phyloP scores from a whole-genome alignment of 805 yeast genomes.

The Kurtzmaniella fragi region DNA sequence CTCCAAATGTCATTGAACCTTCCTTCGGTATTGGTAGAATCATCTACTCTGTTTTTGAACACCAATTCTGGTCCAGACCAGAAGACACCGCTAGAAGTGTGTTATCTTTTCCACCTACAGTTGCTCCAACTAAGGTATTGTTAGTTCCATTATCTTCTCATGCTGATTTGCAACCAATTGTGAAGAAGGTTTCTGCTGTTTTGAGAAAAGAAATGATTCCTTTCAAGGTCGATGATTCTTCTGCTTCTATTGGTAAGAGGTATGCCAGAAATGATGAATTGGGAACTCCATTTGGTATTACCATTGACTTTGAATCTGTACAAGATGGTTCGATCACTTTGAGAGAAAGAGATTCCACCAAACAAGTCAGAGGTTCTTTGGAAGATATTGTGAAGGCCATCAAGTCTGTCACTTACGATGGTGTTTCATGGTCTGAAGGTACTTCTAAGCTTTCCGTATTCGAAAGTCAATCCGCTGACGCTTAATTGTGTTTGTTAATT shows the following conservation, averaged over 20 bases:
- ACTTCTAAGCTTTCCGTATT: conserved; percentile 68
- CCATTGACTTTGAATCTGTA: conserved; percentile 91
- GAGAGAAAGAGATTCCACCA: conserved; percentile 96
- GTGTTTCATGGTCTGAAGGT: conserved; percentile 81
- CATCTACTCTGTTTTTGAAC: conserved; percentile 89
- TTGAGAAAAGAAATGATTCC: conserved; percentile 83
- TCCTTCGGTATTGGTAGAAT: conserved; percentile 99
- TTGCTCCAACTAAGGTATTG: conserved; percentile 96
- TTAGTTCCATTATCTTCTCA: conserved; percentile 90
- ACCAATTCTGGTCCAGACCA: conserved; percentile 90
- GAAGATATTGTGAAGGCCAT: conserved; percentile 69
- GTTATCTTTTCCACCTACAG: conserved; percentile 87
- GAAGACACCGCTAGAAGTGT: conserved; percentile 82
- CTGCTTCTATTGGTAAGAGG: conserved; percentile 96
- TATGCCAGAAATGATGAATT: conserved; percentile 97
- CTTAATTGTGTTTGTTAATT: conserved; percentile 4
- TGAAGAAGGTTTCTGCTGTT: conserved; percentile 60
- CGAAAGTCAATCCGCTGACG: conserved; percentile 56
- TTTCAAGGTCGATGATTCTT: conserved; percentile 93
- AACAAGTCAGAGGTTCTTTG: conserved; percentile 90
- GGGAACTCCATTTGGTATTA: conserved; percentile 98
- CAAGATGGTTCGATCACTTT: conserved; percentile 85
- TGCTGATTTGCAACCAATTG: conserved; percentile 70
- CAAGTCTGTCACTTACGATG: conserved; percentile 67
- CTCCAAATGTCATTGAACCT: conserved; percentile 98